phyloP scores from a whole-genome alignment of 805 yeast species.

The Saccharomycopsis oosterbeekiorum region DNA sequence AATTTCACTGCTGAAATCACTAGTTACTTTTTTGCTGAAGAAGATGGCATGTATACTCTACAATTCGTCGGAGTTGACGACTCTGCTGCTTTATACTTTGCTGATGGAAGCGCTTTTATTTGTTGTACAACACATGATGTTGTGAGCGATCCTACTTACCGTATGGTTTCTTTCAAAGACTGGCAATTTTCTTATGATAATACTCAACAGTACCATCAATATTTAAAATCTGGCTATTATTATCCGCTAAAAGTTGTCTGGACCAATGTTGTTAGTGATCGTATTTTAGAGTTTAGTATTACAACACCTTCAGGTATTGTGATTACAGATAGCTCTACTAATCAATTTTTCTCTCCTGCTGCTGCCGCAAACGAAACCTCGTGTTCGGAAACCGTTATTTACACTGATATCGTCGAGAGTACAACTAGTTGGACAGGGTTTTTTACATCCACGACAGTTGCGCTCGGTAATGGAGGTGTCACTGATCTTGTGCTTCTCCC shows the following conservation, averaged over 20 bases:
- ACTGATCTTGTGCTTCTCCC: not conserved
- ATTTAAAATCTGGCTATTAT: conserved; percentile 22
- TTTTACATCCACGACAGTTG: conserved; percentile 2
- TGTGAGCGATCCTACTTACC: not conserved
- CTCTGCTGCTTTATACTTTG: conserved; percentile 26
- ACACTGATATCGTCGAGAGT: conserved; percentile 1
- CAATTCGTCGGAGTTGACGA: conserved; percentile 25
- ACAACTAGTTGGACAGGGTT: conserved; percentile 9
- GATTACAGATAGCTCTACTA: not conserved
- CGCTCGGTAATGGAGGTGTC: not conserved
- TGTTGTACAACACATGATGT: conserved; percentile 25
- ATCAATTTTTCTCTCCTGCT: not conserved
- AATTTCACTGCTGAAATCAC: conserved; percentile 23
- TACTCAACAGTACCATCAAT: conserved; percentile 1
- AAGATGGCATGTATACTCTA: conserved; percentile 15
- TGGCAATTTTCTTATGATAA: not conserved
- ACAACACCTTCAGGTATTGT: conserved; percentile 6
- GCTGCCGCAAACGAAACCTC: not conserved
- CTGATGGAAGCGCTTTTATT: conserved; percentile 26
- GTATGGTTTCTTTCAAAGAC: not conserved
- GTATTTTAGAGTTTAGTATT: conserved; percentile 16
- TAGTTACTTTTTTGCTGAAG: conserved; percentile 24
- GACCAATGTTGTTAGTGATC: conserved; percentile 19
- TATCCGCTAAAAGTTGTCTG: conserved; percentile 26
- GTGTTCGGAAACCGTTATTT: not conserved